A percentile compares a stretch with the other conserved stretches of the same genome.
Evolutionary conservation across 129 eudicot species (phyloP).

Genomic region (Flaveria bidentis): DNA sequence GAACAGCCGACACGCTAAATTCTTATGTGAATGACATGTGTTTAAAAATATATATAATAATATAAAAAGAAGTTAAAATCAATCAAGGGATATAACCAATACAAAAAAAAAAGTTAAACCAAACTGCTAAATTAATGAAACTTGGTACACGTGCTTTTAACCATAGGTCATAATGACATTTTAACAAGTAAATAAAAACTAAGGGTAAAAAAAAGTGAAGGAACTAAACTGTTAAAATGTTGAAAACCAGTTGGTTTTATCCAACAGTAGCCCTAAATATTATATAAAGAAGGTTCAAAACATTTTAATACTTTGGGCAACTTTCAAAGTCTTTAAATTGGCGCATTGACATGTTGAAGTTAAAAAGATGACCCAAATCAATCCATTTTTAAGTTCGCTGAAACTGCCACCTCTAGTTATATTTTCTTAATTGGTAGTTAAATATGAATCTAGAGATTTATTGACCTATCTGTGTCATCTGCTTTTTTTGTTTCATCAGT

Average conservation of each 20-base stretch:
- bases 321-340: neutral
- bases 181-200: neutral
- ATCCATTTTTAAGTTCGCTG: slow-evolving; percentile 1
- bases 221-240: neutral
- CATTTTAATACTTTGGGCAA: neutral
- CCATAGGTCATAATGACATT: neutral
- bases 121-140: slow-evolving; percentile 1
- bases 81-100: neutral
- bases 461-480: slow-evolving; percentile 56
- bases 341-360: neutral
- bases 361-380: slow-evolving; percentile 12
- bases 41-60: neutral
- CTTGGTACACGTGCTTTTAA: neutral
- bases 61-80: neutral
- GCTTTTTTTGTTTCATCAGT: slow-evolving; percentile 46
- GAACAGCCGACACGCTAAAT: slow-evolving; percentile 9
- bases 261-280: neutral
- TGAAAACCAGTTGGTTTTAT: neutral
- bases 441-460: slow-evolving; percentile 27
- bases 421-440: neutral
- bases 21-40: neutral
- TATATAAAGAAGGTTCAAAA: neutral
- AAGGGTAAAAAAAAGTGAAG: neutral
- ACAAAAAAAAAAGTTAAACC: neutral
- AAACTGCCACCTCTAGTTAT: neutral